Conservation (phyloP, 2,329 filamentous ascomycete species). For the Ascochyta pisi region DNA sequence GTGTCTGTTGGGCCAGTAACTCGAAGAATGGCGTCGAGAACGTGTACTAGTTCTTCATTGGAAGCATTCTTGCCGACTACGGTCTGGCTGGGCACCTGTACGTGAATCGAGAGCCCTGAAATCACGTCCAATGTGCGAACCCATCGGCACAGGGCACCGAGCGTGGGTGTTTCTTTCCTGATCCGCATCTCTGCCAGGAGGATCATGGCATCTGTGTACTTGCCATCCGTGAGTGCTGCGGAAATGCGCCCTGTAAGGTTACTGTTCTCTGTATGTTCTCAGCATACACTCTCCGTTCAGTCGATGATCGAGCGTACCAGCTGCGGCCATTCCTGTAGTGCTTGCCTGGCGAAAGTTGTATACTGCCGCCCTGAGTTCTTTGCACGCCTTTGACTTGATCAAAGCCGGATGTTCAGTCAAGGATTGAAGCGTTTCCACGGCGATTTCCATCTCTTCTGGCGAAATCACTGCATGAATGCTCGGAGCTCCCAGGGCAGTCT, state of each 20-base stretch:
- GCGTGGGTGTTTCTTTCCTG: slow-evolving; percentile 68
- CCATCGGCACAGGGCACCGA: slow-evolving; percentile 75
- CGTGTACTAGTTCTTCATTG: slow-evolving; percentile 60
- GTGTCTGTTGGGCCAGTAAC: slow-evolving; percentile 68
- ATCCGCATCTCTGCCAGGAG: slow-evolving; percentile 74
- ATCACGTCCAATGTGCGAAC: slow-evolving; percentile 74
- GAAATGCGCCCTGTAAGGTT: slow-evolving; percentile 73
- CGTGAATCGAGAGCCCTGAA: slow-evolving; percentile 67
- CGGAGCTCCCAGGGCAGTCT: slow-evolving; percentile 51
- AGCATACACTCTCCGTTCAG: slow-evolving; percentile 4
- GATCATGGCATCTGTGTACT: slow-evolving; percentile 70
- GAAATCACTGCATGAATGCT: slow-evolving; percentile 64
- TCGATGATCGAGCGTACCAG: slow-evolving; percentile 45
- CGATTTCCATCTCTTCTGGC: slow-evolving; percentile 70
- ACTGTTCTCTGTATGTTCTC: slow-evolving; percentile 54
- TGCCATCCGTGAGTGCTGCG: slow-evolving; percentile 69
- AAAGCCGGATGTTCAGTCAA: slow-evolving; percentile 66
- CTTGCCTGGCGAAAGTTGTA: slow-evolving; percentile 74
- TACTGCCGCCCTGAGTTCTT: slow-evolving; percentile 69
- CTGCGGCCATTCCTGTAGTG: slow-evolving; percentile 68
- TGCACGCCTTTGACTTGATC: slow-evolving; percentile 73
- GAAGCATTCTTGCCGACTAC: slow-evolving; percentile 51
- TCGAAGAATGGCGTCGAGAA: slow-evolving; percentile 69
- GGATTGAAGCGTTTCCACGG: slow-evolving; percentile 68
- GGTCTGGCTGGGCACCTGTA: slow-evolving; percentile 49